A percentile compares a stretch with the other conserved stretches of the same genome.
Conservation (phyloP, 805 yeast species). For the Wickerhamiella galacta region DNA sequence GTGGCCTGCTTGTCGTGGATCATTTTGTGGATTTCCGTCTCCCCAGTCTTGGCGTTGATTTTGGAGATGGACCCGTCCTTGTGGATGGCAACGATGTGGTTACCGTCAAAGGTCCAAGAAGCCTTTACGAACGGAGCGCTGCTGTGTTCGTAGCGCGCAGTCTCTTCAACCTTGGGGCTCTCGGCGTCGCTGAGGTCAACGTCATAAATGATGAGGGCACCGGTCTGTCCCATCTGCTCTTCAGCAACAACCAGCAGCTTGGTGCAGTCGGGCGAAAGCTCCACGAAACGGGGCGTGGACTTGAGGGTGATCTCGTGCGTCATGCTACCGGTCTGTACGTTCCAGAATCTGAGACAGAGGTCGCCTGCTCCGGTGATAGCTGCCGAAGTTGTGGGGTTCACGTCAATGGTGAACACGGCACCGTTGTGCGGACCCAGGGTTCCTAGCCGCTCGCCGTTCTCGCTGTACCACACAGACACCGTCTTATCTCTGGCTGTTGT, state of each 20-base stretch:
- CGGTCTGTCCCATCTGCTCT: constrained; percentile 78
- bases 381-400: constrained; percentile 47
- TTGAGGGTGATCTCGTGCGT: constrained; percentile 54
- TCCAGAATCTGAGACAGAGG: constrained; percentile 71
- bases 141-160: constrained; percentile 21
- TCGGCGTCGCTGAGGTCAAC: constrained; percentile 34
- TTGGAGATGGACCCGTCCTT: constrained; percentile 74
- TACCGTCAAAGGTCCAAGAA: constrained; percentile 67
- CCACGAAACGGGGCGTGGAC: constrained; percentile 84
- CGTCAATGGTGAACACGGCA: constrained; percentile 89
- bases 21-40: constrained; percentile 36
- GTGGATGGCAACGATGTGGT: constrained; percentile 70
- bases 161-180: constrained; percentile 32
- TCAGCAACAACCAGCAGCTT: constrained; percentile 66
- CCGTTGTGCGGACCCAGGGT: constrained; percentile 82
- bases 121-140: constrained; percentile 41
- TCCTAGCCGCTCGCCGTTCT: constrained; percentile 92
- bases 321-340: constrained; percentile 58
- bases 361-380: constrained; percentile 89
- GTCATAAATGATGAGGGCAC: constrained; percentile 54
- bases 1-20: constrained; percentile 64
- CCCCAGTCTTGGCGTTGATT: constrained; percentile 63
- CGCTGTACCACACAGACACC: constrained; percentile 85
- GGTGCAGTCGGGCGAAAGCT: constrained; percentile 58
- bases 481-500: constrained; percentile 77